phyloP scores from a whole-genome alignment of 2,329 filamentous ascomycete genomes.

The Fusarium sp. region DNA sequence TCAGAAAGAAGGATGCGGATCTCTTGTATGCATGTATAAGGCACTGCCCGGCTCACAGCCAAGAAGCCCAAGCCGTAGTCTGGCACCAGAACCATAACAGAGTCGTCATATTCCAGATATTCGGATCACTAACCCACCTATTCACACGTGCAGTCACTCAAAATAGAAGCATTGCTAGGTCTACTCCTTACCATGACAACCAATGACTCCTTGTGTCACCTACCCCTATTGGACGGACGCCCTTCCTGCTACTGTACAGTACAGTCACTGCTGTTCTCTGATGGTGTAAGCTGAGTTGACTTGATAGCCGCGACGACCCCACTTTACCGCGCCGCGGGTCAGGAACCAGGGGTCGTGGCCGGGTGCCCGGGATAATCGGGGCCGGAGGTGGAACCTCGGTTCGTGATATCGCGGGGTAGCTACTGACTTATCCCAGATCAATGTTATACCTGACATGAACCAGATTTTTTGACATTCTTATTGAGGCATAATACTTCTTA shows the following conservation, averaged over 20 bases:
- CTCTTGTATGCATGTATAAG: neutral
- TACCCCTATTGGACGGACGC: neutral
- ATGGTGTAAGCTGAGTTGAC: conserved; percentile 2
- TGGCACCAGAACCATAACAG: neutral
- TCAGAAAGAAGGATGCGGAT: neutral
- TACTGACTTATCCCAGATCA: neutral
- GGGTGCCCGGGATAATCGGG: neutral
- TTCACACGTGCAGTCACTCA: neutral
- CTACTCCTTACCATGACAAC: neutral
- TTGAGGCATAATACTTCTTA: neutral
- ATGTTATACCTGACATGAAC: neutral
- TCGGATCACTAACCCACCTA: neutral
- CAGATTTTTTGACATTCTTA: neutral
- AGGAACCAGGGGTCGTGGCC: neutral
- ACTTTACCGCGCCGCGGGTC: conserved; percentile 3
- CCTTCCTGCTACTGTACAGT: neutral
- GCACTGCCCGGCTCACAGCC: neutral
- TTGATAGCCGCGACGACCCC: conserved; percentile 3
- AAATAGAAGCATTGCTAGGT: neutral
- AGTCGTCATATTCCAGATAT: neutral
- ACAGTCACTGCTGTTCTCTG: neutral
- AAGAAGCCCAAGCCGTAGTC: neutral
- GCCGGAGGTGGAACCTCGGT: conserved; percentile 37
- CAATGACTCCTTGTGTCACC: no score
- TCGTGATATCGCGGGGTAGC: conserved; percentile 33